Percentiles rank a stretch among this genome's conserved stretches.
phyloP scores from a whole-genome alignment of 2,329 filamentous ascomycete species.

The Aspergillus pseudoviridinutans region DNA sequence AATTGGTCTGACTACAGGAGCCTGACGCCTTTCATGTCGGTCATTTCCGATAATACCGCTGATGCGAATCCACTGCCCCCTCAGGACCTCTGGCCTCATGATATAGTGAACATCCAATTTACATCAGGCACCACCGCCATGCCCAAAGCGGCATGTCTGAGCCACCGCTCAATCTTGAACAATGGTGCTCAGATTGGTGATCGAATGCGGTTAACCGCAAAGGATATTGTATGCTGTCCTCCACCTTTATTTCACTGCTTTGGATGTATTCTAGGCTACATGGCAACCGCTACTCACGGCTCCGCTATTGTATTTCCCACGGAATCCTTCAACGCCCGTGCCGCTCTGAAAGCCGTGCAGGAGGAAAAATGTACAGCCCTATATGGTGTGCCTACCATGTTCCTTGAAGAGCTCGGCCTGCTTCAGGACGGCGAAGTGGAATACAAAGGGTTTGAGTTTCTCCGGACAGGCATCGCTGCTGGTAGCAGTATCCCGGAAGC shows the following conservation, averaged over 20 bases:
- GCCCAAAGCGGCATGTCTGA: slow-evolving; percentile 88
- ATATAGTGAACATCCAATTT: slow-evolving; percentile 93
- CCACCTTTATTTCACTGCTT: slow-evolving; percentile 68
- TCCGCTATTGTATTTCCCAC: slow-evolving; percentile 78
- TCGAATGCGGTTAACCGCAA: slow-evolving; percentile 72
- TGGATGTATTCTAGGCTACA: slow-evolving; percentile 86
- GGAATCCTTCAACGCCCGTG: slow-evolving; percentile 78
- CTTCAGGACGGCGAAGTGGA: slow-evolving; percentile 52
- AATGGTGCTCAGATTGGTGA: slow-evolving; percentile 82
- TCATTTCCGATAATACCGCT: slow-evolving; percentile 42
- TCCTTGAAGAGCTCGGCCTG: slow-evolving; percentile 78
- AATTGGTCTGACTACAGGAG: slow-evolving; percentile 41
- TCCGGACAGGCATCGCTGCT: slow-evolving; percentile 88
- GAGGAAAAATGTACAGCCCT: slow-evolving; percentile 64
- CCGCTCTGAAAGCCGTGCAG: slow-evolving; percentile 62
- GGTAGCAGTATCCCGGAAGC: slow-evolving; percentile 80
- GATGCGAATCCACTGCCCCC: slow-evolving; percentile 41
- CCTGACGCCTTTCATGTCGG: slow-evolving; percentile 46
- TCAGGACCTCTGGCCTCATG: slow-evolving; percentile 53
- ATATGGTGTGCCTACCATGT: slow-evolving; percentile 94
- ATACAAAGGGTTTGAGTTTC: slow-evolving; percentile 55
- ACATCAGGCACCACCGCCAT: slow-evolving; percentile 89
- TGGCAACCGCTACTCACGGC: slow-evolving; percentile 84
- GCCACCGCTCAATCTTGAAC: slow-evolving; percentile 83
- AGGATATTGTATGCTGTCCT: slow-evolving; percentile 66